Conservation (phyloP, 495 filamentous ascomycete species). For the Xylaria venustula region DNA sequence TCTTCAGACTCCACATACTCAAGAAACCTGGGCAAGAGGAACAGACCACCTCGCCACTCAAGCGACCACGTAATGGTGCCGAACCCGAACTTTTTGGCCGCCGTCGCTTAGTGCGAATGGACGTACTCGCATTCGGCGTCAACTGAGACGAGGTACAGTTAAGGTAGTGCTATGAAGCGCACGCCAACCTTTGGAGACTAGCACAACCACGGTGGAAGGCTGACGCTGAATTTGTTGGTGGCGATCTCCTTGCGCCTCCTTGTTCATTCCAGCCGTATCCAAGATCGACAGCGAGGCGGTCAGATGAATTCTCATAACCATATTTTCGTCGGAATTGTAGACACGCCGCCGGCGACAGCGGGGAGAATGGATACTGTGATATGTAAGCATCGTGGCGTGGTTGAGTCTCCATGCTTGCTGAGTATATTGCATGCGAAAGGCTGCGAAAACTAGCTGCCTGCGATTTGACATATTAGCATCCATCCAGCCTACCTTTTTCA, state of each 20-base stretch:
- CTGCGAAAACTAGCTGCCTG: neutral
- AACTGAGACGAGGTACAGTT: constrained; percentile 40
- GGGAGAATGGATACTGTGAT: constrained; percentile 13
- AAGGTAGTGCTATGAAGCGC: constrained; percentile 42
- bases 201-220: constrained; percentile 51
- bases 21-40: constrained; percentile 49
- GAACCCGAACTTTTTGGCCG: constrained; percentile 52
- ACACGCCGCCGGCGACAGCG: constrained; percentile 20
- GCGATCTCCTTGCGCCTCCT: no score
- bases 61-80: constrained; percentile 63
- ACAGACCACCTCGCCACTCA: constrained; percentile 60
- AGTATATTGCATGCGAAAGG: neutral
- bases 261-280: constrained; percentile 56
- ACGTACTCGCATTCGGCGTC: constrained; percentile 37
- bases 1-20: no score
- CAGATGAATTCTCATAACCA: constrained; percentile 10
- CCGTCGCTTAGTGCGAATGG: constrained; percentile 42
- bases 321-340: constrained; percentile 16
- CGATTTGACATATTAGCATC: neutral
- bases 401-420: neutral
- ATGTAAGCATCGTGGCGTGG: constrained; percentile 16
- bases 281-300: constrained; percentile 43
- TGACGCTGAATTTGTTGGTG: no score
- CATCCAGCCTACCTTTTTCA: no score
- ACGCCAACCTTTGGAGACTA: constrained; percentile 44